Evolutionary conservation across 2,329 filamentous ascomycete genomes (phyloP).

Genomic region (Rachicladosporium sp.): DNA sequence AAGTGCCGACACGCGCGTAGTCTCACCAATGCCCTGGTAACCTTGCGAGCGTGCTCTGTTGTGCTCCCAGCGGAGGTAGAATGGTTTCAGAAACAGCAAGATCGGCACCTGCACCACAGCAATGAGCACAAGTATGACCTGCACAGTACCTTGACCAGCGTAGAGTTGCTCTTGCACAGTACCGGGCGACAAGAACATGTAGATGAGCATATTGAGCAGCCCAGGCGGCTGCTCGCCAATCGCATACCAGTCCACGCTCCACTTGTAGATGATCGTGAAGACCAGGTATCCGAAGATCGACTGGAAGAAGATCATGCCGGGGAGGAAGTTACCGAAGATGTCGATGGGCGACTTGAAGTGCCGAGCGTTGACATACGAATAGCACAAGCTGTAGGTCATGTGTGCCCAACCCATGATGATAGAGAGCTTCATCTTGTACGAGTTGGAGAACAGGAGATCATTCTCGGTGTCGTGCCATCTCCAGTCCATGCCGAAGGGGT

Average conservation of each 20-base stretch:
- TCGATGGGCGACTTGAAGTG: slow-evolving; percentile 94
- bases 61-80: slow-evolving; percentile 88
- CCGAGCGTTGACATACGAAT: slow-evolving; percentile 82
- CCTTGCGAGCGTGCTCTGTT: slow-evolving; percentile 78
- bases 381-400: slow-evolving; percentile 96
- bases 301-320: slow-evolving; percentile 99
- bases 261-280: slow-evolving; percentile 92
- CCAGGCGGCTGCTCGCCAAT: slow-evolving; percentile 62
- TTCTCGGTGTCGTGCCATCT: slow-evolving; percentile 96
- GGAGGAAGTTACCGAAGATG: slow-evolving; percentile 93
- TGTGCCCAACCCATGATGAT: slow-evolving; percentile 94
- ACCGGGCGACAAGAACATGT: slow-evolving; percentile 94
- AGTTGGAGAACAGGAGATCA: slow-evolving; percentile 89
- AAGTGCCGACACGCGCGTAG: slow-evolving; percentile 72
- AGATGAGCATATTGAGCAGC: slow-evolving; percentile 96
- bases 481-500: slow-evolving; percentile 92
- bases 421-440: slow-evolving; percentile 99
- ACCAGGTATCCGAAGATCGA: slow-evolving; percentile 95
- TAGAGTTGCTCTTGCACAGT: slow-evolving; percentile 65
- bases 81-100: slow-evolving; percentile 85
- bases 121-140: slow-evolving; percentile 66
- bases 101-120: slow-evolving; percentile 81
- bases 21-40: slow-evolving; percentile 88
- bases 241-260: slow-evolving; percentile 76
- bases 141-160: slow-evolving; percentile 60